These are phyloP conservation scores for Solanum sejunctum DNA, from an alignment of 257 asterid genomes.

Conservation along the genomic window DNA sequence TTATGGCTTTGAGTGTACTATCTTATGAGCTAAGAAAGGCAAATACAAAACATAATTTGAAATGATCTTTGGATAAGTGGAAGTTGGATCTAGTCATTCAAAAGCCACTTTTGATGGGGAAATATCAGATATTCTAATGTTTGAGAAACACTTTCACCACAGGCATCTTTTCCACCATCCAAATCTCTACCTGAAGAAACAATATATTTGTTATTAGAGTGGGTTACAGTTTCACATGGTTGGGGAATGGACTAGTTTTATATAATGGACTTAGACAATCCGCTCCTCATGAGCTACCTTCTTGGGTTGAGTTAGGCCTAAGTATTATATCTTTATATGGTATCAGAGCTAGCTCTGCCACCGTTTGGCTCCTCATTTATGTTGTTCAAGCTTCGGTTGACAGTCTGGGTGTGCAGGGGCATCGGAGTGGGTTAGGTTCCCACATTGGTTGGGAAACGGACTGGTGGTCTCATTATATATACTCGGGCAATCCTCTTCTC, in stretches of 20 bases:
- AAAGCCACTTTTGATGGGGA: background rate
- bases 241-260: background rate
- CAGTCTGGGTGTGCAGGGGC: too few relatives aligned
- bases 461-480: too few relatives aligned
- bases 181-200: background rate
- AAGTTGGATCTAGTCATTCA: background rate
- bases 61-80: background rate
- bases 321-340: background rate
- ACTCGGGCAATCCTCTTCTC: too few relatives aligned
- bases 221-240: background rate
- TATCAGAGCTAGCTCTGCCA: background rate
- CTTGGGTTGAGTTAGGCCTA: background rate
- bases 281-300: background rate
- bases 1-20: background rate
- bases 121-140: background rate
- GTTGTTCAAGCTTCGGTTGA: too few relatives aligned
- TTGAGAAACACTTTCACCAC: background rate
- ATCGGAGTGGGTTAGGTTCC: too few relatives aligned
- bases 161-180: background rate
- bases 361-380: too few relatives aligned
- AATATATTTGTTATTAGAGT: background rate
- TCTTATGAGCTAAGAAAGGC: background rate
- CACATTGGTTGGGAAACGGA: too few relatives aligned
- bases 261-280: background rate
- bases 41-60: background rate